Percentiles rank a stretch among this genome's conserved stretches.
phyloP scores from a whole-genome alignment of 306 rosid species.

The Vachellia collinsii region DNA sequence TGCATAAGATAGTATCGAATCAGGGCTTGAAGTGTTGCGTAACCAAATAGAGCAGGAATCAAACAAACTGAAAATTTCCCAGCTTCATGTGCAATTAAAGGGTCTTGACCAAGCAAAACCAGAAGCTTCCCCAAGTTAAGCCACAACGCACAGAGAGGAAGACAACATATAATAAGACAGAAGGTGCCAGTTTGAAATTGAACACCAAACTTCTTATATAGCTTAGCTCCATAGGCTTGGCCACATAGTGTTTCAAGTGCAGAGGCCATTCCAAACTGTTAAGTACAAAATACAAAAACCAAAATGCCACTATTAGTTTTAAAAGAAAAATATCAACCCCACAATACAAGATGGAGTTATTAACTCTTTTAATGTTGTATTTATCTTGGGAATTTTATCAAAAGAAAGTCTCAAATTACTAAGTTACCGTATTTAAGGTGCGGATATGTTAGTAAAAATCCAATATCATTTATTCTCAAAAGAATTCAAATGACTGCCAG shows the following conservation, averaged over 20 bases:
- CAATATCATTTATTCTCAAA: no score
- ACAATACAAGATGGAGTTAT: no score
- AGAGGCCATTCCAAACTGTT: slow-evolving; percentile 72
- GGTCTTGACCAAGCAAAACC: slow-evolving; percentile 73
- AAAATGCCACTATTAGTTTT: background rate
- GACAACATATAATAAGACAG: slow-evolving; percentile 54
- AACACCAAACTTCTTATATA: slow-evolving; percentile 56
- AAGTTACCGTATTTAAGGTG: no score
- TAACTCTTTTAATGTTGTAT: no score
- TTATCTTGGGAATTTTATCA: no score
- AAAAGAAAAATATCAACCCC: no score
- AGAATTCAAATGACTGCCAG: no score
- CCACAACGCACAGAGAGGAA: slow-evolving; percentile 72
- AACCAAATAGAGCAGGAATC: slow-evolving; percentile 83
- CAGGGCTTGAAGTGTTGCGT: slow-evolving; percentile 63
- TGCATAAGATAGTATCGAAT: slow-evolving; percentile 70
- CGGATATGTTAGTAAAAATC: no score
- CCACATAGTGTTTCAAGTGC: slow-evolving; percentile 73
- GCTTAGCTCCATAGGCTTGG: slow-evolving; percentile 74
- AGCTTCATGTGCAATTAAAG: slow-evolving; percentile 70
- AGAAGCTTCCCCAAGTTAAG: slow-evolving; percentile 59
- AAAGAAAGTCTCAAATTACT: no score
- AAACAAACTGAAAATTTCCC: slow-evolving; percentile 64
- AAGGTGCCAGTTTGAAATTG: slow-evolving; percentile 59
- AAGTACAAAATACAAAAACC: background rate